Percentiles rank a stretch among this genome's conserved stretches.
phyloP scores from a whole-genome alignment of 2,329 filamentous ascomycete species.

The Ophiosphaerella herpotricha region DNA sequence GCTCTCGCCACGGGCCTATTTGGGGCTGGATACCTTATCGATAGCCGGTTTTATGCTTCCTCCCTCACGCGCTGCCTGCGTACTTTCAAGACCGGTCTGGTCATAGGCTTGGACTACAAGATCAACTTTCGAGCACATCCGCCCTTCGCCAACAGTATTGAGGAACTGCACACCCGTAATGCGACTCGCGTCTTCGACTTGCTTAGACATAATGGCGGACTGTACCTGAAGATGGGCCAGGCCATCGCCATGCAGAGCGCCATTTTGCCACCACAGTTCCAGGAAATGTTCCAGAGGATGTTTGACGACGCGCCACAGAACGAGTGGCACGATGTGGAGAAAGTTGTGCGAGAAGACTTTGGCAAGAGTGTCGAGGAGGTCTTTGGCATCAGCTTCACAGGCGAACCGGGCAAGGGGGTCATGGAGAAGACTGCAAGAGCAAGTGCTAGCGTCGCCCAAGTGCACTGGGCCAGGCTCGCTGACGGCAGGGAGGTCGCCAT shows the following conservation, averaged over 20 bases:
- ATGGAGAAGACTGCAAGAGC: conserved; percentile 75
- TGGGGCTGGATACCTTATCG: conserved; percentile 68
- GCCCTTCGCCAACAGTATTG: conserved; percentile 71
- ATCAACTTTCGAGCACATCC: conserved; percentile 89
- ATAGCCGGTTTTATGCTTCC: conserved; percentile 77
- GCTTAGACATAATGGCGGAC: conserved; percentile 81
- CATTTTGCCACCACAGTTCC: conserved; percentile 89
- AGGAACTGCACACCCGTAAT: conserved; percentile 80
- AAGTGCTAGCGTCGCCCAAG: conserved; percentile 92
- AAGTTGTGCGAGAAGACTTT: conserved; percentile 87
- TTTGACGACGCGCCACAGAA: conserved; percentile 98
- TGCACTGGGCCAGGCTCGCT: conserved; percentile 86
- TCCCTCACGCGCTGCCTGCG: conserved; percentile 77
- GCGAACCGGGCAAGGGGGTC: conserved; percentile 65
- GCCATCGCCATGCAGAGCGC: conserved; percentile 98
- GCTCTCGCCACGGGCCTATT: conserved; percentile 63
- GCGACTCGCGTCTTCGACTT: conserved; percentile 83
- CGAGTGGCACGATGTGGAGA: conserved; percentile 81
- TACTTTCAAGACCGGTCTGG: conserved; percentile 78
- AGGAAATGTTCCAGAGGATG: conserved; percentile 94
- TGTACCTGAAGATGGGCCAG: conserved; percentile 98
- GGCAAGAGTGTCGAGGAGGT: conserved; percentile 82
- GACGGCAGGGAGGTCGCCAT: conserved; percentile 93
- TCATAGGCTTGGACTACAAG: conserved; percentile 92
- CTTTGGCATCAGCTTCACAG: conserved; percentile 83